Evolutionary conservation across 2,329 filamentous ascomycete species (phyloP).

Genomic region (Fusarium abutilonis): DNA sequence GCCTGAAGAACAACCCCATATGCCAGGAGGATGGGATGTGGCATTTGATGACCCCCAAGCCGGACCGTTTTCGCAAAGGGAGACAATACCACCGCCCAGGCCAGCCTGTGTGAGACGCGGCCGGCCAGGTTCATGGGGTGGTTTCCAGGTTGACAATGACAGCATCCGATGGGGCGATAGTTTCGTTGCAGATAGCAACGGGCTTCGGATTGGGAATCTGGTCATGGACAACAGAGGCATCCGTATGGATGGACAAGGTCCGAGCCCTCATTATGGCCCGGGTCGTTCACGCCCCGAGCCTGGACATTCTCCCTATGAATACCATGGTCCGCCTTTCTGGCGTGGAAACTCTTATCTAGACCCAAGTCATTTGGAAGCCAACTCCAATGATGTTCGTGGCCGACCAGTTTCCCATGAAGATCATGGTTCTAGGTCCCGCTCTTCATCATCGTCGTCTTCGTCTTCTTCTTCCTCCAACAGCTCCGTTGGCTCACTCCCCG

Average conservation of each 20-base stretch:
- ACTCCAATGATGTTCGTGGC: conserved; percentile 18
- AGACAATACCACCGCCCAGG: conserved; percentile 20
- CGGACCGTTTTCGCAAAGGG: conserved; percentile 24
- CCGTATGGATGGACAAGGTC: conserved; percentile 33
- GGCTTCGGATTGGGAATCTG: conserved; percentile 58
- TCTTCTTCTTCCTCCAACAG: conserved; percentile 50
- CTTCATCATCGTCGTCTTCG: conserved; percentile 51
- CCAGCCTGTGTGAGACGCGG: conserved; percentile 16
- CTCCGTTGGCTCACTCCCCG: conserved; percentile 63
- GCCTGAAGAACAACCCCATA: conserved; percentile 33
- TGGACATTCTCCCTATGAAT: conserved; percentile 2
- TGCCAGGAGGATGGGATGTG: conserved; percentile 43
- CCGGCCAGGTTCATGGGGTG: conserved; percentile 33
- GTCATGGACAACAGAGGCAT: conserved; percentile 56
- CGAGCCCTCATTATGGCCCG: conserved; percentile 2
- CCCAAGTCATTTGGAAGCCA: conserved; percentile 13
- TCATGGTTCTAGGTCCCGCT: conserved; percentile 43
- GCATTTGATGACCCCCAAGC: conserved; percentile 34
- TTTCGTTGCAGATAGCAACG: conserved; percentile 57
- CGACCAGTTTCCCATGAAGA: conserved; percentile 23
- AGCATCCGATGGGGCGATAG: conserved; percentile 55
- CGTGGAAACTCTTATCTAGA: conserved; percentile 7
- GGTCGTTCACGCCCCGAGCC: not conserved
- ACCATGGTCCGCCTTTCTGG: conserved; percentile 4
- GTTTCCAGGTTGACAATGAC: conserved; percentile 56